phyloP scores from a whole-genome alignment of 2,329 filamentous ascomycete genomes.

The Alternaria rosae region DNA sequence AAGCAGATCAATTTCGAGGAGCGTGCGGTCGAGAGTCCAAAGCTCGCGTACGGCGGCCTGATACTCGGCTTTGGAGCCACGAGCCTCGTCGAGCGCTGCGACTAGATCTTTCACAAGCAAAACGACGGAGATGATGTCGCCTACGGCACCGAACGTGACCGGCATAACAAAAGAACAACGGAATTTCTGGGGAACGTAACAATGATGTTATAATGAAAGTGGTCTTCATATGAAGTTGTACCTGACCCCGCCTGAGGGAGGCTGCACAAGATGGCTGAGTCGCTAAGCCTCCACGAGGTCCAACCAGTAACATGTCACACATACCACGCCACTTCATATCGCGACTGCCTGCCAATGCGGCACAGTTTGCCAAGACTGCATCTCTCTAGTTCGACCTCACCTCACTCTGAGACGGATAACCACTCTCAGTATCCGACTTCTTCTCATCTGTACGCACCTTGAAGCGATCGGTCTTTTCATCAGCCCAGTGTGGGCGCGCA shows the following conservation, averaged over 20 bases:
- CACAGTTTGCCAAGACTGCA: background rate
- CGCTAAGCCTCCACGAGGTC: background rate
- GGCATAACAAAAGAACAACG: background rate
- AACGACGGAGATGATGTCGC: constrained; percentile 38
- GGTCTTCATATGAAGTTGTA: background rate
- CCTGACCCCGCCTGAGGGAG: background rate
- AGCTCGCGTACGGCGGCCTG: constrained; percentile 36
- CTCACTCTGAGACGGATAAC: background rate
- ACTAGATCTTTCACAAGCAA: constrained; percentile 40
- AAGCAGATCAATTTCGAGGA: constrained; percentile 25
- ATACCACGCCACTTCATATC: background rate
- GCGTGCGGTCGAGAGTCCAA: constrained; percentile 23
- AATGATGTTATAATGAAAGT: no score
- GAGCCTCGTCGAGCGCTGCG: constrained; percentile 34
- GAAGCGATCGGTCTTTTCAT: constrained; percentile 39
- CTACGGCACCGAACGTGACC: background rate
- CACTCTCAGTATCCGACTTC: constrained; percentile 16
- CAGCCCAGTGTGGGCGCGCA: constrained; percentile 38
- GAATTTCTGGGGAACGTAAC: no score
- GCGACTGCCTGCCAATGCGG: background rate
- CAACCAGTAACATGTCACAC: background rate
- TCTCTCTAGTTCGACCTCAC: background rate
- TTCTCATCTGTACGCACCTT: constrained; percentile 19
- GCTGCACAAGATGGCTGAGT: background rate
- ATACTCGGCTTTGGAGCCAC: constrained; percentile 42